These are phyloP conservation scores for Curvularia verruculosa DNA, from an alignment of 2,329 filamentous ascomycete genomes.

Conservation along the genomic window DNA sequence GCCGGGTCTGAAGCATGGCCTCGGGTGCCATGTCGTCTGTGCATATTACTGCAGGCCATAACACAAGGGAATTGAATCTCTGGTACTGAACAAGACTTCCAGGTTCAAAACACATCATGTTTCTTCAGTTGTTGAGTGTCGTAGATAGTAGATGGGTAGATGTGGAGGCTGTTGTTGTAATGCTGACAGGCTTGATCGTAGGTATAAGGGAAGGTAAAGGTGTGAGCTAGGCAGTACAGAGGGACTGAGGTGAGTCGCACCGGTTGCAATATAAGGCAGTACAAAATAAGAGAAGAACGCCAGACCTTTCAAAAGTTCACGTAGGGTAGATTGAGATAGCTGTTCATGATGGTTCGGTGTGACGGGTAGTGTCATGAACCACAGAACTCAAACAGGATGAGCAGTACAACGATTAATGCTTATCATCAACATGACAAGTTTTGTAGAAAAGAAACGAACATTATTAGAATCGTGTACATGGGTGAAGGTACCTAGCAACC, in stretches of 20 bases:
- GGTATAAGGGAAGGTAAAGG: neutral
- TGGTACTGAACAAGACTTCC: constrained; percentile 23
- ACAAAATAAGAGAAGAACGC: neutral
- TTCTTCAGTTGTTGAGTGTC: neutral
- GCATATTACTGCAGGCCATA: constrained; percentile 31
- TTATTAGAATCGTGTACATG: neutral
- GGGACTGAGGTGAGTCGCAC: neutral
- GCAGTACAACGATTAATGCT: too few relatives aligned
- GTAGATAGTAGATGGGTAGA: neutral
- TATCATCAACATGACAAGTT: neutral
- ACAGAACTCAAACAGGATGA: too few relatives aligned
- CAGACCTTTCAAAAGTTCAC: neutral
- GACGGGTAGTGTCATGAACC: too few relatives aligned
- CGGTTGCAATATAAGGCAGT: neutral
- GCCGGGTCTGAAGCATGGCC: constrained; percentile 11
- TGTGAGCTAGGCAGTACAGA: neutral
- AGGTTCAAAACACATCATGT: neutral
- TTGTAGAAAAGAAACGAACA: neutral
- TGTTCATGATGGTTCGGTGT: neutral
- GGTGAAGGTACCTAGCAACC: constrained; percentile 15
- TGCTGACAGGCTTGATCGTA: neutral
- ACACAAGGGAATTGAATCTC: neutral
- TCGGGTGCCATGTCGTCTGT: constrained; percentile 26
- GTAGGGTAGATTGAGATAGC: neutral
- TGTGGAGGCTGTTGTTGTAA: neutral